phyloP scores from a whole-genome alignment of 2,329 filamentous ascomycete genomes.

The Aureobasidium sp. region DNA sequence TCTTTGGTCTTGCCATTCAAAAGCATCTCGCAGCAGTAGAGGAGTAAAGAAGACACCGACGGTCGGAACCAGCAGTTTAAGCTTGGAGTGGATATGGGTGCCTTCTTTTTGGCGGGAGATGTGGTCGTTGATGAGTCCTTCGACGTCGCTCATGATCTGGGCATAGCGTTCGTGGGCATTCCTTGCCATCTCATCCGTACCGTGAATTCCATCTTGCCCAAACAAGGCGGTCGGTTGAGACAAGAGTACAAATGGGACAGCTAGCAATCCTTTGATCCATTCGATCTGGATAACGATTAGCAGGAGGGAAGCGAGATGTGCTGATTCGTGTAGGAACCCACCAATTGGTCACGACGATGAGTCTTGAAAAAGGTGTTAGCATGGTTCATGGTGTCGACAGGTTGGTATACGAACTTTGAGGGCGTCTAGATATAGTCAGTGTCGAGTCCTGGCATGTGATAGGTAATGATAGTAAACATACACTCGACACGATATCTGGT shows the following conservation, averaged over 20 bases:
- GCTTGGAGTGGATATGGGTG: slow-evolving; percentile 59
- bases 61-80: slow-evolving; percentile 82
- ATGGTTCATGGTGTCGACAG: neutral
- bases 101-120: slow-evolving; percentile 61
- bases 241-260: slow-evolving; percentile 92
- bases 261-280: slow-evolving; percentile 85
- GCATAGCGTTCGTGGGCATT: slow-evolving; percentile 82
- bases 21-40: slow-evolving; percentile 77
- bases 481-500: slow-evolving; percentile 32
- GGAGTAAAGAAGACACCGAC: slow-evolving; percentile 92
- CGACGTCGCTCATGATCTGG: slow-evolving; percentile 91
- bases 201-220: slow-evolving; percentile 52
- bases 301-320: neutral
- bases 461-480: slow-evolving; percentile 13
- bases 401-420: slow-evolving; percentile 44
- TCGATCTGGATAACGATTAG: slow-evolving; percentile 20
- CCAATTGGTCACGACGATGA: slow-evolving; percentile 83
- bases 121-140: slow-evolving; percentile 84
- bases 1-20: slow-evolving; percentile 77
- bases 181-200: slow-evolving; percentile 64
- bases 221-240: slow-evolving; percentile 88
- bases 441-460: neutral
- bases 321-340: slow-evolving; percentile 37
- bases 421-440: slow-evolving; percentile 41
- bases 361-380: slow-evolving; percentile 51